Percentiles rank a stretch among this genome's conserved stretches.
phyloP scores from a whole-genome alignment of 371 early-diverging fungal genomes.

The Mortierella sp. region DNA sequence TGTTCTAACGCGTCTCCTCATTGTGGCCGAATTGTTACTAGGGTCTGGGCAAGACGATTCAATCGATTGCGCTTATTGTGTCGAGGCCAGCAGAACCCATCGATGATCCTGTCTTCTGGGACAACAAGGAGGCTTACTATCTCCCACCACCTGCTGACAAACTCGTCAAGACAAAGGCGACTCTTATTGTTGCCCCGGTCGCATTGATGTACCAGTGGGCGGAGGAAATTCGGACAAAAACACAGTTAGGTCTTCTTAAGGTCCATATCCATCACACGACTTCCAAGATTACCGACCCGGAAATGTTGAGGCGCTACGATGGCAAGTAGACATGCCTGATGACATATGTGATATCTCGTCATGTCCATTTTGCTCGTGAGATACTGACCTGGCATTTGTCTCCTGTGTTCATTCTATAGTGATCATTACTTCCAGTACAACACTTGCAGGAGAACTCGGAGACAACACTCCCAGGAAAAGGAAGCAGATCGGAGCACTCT shows the following conservation, averaged over 20 bases:
- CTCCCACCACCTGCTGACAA: constrained; percentile 26
- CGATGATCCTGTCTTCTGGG: constrained; percentile 42
- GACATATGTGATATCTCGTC: not conserved
- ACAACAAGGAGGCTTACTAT: constrained; percentile 14
- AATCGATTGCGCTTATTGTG: constrained; percentile 83
- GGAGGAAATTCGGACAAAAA: constrained; percentile 69
- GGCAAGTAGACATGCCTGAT: constrained; percentile 17
- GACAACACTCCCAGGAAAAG: not conserved
- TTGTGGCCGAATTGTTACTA: constrained; percentile 55
- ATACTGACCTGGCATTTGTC: not conserved
- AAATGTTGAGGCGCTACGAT: constrained; percentile 34
- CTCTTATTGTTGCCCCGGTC: constrained; percentile 77
- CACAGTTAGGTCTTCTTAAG: constrained; percentile 59
- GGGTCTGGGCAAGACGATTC: constrained; percentile 95
- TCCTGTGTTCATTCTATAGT: constrained; percentile 19
- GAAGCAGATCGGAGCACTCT: constrained; percentile 47
- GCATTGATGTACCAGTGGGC: constrained; percentile 81
- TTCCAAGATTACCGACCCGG: constrained; percentile 57
- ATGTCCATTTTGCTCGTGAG: not conserved
- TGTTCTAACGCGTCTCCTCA: not conserved
- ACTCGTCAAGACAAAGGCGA: constrained; percentile 60
- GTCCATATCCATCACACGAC: constrained; percentile 76
- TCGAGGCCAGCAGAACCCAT: constrained; percentile 60
- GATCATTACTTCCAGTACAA: constrained; percentile 34
- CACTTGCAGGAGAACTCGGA: constrained; percentile 30